Evolutionary conservation across 305 asterid genomes (phyloP), one percentile per base, ranked within the genome.

Genomic region (Solanum aculeatissimum): DNA sequence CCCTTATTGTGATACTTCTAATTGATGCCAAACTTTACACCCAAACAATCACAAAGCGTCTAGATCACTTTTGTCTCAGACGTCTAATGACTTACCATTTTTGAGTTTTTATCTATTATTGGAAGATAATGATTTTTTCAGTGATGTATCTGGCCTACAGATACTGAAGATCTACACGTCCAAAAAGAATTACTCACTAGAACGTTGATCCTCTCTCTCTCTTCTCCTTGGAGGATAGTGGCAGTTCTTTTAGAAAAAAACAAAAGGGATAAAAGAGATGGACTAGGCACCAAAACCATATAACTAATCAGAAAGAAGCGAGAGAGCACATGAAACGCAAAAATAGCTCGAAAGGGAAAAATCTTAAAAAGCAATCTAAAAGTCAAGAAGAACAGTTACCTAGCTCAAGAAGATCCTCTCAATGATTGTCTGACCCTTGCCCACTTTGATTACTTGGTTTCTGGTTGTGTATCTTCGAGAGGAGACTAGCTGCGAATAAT

Each of bases 401-500:
- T 94, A 53, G 89, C 82, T 71, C 43, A 79, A 88, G 86, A 81
- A 85, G 54, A 72, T 40, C 84, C 25, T 85, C 19, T 93, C 90
- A 94, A 60, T 87, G 94, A 84, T 83, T 89, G 87, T 96, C 94
- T 10, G 95, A 90, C 84, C 97, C 97, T 79, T 91, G 93, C 85
- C 94, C 94, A 74, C 91, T 87, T 84, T 92, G 97, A 87, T 90
- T 86, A 83, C 90, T 95, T 13, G 93, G 88, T 71, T 95, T 95
- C 81, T 95, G 97, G 87, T 93, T 98, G 86, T 93, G 95, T 86
- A 97, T 94, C 87, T 89, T 90, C 27, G 93, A 90, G 65, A 97
- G 96, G 80, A 97, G 98, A 87, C 93, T 92, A 45, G 98, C 99
- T 4, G 99, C 98, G 92, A 95, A 95, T 55, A 92, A 45, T 85